Evolutionary conservation across 2,329 filamentous ascomycete species (phyloP), one percentile per base, ranked within the genome.

Genomic region (Ceratocystis eucalypticola): DNA sequence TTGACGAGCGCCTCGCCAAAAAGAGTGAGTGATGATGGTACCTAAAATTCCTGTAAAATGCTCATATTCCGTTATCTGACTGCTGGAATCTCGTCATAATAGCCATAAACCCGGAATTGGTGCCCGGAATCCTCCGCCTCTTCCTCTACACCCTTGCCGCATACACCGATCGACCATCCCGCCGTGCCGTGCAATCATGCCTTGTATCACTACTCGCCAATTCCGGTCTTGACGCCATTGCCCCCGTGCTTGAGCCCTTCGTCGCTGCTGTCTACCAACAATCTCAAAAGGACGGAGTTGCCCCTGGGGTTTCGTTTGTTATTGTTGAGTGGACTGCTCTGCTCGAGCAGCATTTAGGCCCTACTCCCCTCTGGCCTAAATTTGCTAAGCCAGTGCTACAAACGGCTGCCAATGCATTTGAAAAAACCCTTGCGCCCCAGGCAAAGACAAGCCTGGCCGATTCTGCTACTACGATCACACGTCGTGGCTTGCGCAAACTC

Each of bases 261-360:
- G 81, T 91, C 57, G 79, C 81, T 55, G 82, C 82, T 62, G 75
- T 96, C 68, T 84, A 86, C 69, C 77, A 80, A 41, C 93, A 99
- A 76, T 84, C 87, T 15, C 80, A 83, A 69, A 96, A 96, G 74
- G 78, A 82, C 20, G 86, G 85, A 69, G 86, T 97, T 71, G 90
- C 93, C 41, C 78, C 88, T 17, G 84, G 82, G 55, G 95, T 86
- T 75, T 89, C 91, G 4, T 96, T 96, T 74, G 90, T 96, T 62
- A 79, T 99, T 70, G 82, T 94, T 15, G 90, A 96, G 75, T 99
- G 93, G 93, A 91, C 86, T 75, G 88, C 88, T 67, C 75, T 93
- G 67, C 77, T 96, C 63, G 82, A 96, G 70, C 86, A 92, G 72
- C 81, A 87, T 67, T 79, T 91, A 30, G 83, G 83, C 41, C 80